Base-by-base conservation (phyloP, 1,284 basidiomycete species). In the Leccinum ponderosum region DNA sequence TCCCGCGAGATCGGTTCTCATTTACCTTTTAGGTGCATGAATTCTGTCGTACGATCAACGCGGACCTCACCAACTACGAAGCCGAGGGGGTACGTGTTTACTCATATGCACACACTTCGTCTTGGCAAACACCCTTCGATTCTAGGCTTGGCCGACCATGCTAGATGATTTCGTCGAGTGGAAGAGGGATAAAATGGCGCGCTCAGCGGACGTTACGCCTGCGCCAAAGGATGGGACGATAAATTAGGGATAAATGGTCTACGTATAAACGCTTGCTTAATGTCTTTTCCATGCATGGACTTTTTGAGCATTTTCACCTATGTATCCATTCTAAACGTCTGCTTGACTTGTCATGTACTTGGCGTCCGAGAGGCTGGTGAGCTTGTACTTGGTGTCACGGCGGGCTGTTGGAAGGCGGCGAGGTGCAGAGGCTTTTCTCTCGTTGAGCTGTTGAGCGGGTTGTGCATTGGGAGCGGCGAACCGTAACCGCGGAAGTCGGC, bases 141-240 rank as follows among this genome's bases (percentile, higher is more conserved):
- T 58, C 8, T 59, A 91, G 89, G 90, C 90, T 7, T 92, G 90
- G 90, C 90, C 90, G 1, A 89, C 87, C 9, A 75, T 91, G 66
- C 70, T 92, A 20, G 90, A 92, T 67, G 89, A 91, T 62, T 92
- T 90, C 68, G 87, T 86, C 5, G 73, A 69, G 9, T 90, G 86
- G 87, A 89, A 87, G 76, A 85, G 75, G 62, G 64, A 53, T 5
- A 68, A 47, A 56, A 57, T 53, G 56, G 17, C 53, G 53, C 35
- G 17, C 29, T 52, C 66, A 6, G 56, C 58, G 22, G 47, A 56
- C 52, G 27, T 53, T 35, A 56, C 3, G 17, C 25, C 56, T 58
- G 54, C 52, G 48, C 33, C 52, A 9, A 42, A n/a, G 47, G 51
- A 58, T 44, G 37, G 29, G 56, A 55, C 35, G 4, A 54, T 65